phyloP scores from a whole-genome alignment of 2,329 filamentous ascomycete genomes.

The Fusarium nisikadoi region DNA sequence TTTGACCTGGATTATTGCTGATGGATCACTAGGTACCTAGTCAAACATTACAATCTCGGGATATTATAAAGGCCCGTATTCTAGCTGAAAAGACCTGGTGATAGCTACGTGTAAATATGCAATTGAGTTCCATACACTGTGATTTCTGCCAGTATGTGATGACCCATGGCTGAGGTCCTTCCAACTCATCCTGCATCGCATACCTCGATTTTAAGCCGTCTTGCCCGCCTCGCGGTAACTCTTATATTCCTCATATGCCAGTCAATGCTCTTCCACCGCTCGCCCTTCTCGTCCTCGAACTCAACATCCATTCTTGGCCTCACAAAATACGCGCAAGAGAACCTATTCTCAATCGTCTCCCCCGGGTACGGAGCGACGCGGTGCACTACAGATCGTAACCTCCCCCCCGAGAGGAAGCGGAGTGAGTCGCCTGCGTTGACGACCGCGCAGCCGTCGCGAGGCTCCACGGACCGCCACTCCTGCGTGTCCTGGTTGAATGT shows the following conservation, averaged over 20 bases:
- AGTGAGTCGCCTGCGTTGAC: background rate
- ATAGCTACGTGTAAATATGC: background rate
- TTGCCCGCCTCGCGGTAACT: background rate
- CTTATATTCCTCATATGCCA: constrained; percentile 7
- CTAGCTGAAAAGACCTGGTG: background rate
- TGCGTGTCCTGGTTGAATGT: background rate
- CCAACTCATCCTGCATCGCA: background rate
- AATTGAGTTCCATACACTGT: background rate
- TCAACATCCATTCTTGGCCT: background rate
- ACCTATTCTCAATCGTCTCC: background rate
- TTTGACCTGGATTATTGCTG: too few relatives aligned
- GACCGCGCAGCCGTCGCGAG: background rate
- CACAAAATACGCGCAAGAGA: background rate
- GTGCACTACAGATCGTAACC: background rate
- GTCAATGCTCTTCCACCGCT: background rate
- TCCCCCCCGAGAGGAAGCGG: background rate
- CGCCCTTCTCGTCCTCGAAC: background rate
- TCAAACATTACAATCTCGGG: too few relatives aligned
- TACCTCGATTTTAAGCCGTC: background rate
- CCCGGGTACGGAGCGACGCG: background rate
- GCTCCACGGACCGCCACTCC: background rate
- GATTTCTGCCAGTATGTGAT: background rate
- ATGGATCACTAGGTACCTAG: too few relatives aligned
- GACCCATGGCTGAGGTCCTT: background rate
- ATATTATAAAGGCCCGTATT: background rate